Percentiles rank a stretch among this genome's conserved stretches.
Conservation (phyloP, 1,284 basidiomycete genomes). For the Neotropicomus parvogracilis region DNA sequence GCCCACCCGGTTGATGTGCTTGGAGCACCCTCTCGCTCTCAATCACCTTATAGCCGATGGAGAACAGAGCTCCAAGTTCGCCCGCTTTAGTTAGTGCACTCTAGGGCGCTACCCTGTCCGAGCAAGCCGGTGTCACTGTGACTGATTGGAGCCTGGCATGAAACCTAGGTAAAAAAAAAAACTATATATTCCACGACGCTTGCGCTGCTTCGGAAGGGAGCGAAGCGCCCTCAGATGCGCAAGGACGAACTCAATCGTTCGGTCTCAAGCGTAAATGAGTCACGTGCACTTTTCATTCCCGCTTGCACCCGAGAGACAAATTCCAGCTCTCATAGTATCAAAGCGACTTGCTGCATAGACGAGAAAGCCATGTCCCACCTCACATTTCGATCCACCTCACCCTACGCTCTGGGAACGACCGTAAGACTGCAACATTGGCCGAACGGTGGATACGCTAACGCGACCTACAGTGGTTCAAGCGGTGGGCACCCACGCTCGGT, state of each 20-base stretch:
- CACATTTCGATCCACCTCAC: constrained; percentile 22
- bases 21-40: background rate
- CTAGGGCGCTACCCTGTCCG: background rate
- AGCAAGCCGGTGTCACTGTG: background rate
- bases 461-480: constrained; percentile 41
- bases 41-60: constrained; percentile 4
- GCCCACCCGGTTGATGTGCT: background rate
- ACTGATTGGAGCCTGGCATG: background rate
- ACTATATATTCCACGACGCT: too few species aligned
- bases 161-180: background rate
- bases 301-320: constrained; percentile 15
- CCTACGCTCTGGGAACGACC: constrained; percentile 20
- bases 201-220: background rate
- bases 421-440: constrained; percentile 15
- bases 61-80: background rate
- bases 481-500: constrained; percentile 56
- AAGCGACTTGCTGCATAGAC: background rate
- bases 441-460: background rate
- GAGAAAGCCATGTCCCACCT: constrained; percentile 22
- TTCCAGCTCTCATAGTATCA: background rate
- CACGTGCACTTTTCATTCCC: constrained; percentile 23
- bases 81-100: background rate
- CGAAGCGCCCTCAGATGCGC: background rate
- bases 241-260: background rate
- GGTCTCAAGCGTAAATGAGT: constrained; percentile 7